Conservation (phyloP, 768 basidiomycete species). For the Strobilomyces confusus region DNA sequence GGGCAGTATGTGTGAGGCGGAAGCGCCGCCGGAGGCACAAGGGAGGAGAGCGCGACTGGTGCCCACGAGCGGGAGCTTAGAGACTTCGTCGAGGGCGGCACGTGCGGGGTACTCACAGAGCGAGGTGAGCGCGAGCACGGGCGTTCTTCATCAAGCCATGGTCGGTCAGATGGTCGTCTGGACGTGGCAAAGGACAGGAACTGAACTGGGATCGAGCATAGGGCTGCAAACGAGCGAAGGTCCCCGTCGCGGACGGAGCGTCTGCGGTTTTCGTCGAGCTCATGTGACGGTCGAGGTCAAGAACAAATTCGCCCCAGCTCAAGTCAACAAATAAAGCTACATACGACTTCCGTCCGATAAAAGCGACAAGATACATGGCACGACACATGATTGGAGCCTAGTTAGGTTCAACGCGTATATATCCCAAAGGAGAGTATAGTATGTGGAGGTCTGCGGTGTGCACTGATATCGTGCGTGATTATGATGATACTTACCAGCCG, state of each 20-base stretch:
- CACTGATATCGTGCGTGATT: background rate
- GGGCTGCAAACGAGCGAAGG: constrained; percentile 26
- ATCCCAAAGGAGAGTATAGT: constrained; percentile 5
- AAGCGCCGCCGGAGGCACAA: constrained; percentile 34
- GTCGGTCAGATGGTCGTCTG: constrained; percentile 14
- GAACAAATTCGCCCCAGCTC: background rate
- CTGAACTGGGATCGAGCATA: constrained; percentile 31
- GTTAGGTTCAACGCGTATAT: background rate
- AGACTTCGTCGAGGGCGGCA: background rate
- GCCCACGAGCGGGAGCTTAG: background rate
- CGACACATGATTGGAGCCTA: background rate
- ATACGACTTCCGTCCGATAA: constrained; percentile 6
- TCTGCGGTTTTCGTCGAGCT: background rate
- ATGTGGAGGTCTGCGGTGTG: constrained; percentile 7
- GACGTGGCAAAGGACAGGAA: constrained; percentile 1
- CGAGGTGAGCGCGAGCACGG: constrained; percentile 30
- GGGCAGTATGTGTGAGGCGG: constrained; percentile 31
- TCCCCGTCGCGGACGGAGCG: constrained; percentile 16
- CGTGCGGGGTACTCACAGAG: constrained; percentile 28
- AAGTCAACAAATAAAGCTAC: constrained; percentile 4
- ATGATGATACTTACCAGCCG: background rate
- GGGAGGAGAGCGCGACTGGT: constrained; percentile 35
- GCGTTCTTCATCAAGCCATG: constrained; percentile 18
- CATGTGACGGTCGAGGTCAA: constrained; percentile 6
- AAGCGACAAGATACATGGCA: constrained; percentile 10